Evolutionary conservation across 805 yeast genomes (phyloP), one percentile per base, ranked within the genome.

Genomic region (Ogataea sp.): DNA sequence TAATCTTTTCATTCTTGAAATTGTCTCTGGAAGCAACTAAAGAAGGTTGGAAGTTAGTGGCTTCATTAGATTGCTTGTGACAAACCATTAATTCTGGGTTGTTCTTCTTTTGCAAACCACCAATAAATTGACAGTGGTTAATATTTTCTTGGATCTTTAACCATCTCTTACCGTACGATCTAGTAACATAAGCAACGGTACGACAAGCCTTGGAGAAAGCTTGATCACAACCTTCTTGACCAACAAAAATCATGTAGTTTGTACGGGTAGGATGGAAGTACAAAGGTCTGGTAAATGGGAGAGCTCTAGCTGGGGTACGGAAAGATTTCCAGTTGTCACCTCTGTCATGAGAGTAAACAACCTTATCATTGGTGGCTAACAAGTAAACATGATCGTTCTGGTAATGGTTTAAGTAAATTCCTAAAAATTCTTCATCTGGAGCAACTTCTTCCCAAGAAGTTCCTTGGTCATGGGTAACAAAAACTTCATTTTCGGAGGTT

Each of bases 401-500:
- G 44, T 65, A 69, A 11, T 72, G 71, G 42, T 89, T 83, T 39
- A 75, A 72, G 32, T 65, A 64, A 25, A 83, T 68, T 15, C 70
- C 78, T 10, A 69, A 41, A 34, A 83, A 67, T 31, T 67, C 70
- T 18, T 74, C 64, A 20, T 59, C 58, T 34, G 62, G 57, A 2
- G 72, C 67, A 18, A 80, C 64, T 38, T 60, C 58, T 36, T 65
- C 67, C 69, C 83, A 75, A 2, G 57, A 53, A 10, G 62, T 52
- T 17, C 93, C 93, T 39, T 81, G 83, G 56, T 85, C 78, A 48
- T 76, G 80, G 1, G 95, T 80, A 6, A 84, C 74, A 51, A 67
- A 83, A 2, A 78, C 77, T 25, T 68, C 67, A 39, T 73, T 68
- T 26, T 70, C 66, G 24, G 61, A 55, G 1, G 89, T 83, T 41